A percentile compares a stretch with the other conserved stretches of the same genome.
These are phyloP conservation scores for Lolium multiflorum DNA, from an alignment of 176 grass and related monocot species.

Conservation along the genomic window DNA sequence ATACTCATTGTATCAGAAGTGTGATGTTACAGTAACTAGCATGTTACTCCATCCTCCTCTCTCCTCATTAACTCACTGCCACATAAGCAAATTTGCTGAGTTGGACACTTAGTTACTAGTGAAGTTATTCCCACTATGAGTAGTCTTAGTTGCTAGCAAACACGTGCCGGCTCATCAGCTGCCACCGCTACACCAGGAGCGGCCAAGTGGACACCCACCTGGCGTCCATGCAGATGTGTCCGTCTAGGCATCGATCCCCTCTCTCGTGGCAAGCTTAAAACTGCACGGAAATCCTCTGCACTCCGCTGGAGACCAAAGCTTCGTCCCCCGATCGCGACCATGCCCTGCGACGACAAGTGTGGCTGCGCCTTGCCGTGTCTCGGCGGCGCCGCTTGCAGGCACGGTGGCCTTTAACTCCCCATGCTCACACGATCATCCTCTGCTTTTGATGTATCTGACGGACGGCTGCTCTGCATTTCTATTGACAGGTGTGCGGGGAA, in stretches of 20 bases:
- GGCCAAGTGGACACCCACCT: background rate
- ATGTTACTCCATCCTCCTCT: no score
- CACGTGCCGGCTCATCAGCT: no score
- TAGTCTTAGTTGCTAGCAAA: no score
- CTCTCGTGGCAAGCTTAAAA: background rate
- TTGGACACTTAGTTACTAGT: no score
- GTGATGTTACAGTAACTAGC: no score
- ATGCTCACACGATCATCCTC: background rate
- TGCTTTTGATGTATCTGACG: background rate
- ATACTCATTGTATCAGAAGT: no score
- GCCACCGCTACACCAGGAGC: background rate
- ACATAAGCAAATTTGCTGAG: no score
- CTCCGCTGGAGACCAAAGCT: background rate
- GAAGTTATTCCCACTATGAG: no score
- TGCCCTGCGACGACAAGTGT: constrained; percentile 21
- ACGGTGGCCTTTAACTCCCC: background rate
- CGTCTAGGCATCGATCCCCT: no score
- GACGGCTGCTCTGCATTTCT: background rate
- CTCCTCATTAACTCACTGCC: no score
- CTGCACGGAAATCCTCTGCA: background rate
- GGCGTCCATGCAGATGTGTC: background rate
- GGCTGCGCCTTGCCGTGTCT: background rate
- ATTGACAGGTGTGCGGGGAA: background rate
- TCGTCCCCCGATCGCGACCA: background rate
- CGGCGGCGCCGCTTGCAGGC: constrained; percentile 11